Evolutionary conservation across 179 eudicot species (phyloP), one percentile per base, ranked within the genome.

Genomic region (Nepenthes alata): DNA sequence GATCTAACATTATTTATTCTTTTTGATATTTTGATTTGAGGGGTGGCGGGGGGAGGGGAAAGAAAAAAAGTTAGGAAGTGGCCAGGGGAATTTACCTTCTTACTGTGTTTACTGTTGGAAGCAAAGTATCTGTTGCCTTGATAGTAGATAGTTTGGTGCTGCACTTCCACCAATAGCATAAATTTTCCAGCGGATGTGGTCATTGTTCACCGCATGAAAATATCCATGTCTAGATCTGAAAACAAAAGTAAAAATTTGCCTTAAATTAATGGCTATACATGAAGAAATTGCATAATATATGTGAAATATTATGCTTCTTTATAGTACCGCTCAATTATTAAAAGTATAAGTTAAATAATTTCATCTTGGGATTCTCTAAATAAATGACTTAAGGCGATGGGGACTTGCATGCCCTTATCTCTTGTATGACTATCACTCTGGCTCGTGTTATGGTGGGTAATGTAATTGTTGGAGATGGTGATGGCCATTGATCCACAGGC

Each of bases 301-400:
- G 25, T 25, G 25, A 25, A 25, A 25, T 25, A 25, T 25, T 25
- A 25, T 25, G 25, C 1, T 25, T 25, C 25, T 25, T 25, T 25
- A 25, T 25, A 25, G 25, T 0, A 25, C 1, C 25, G 25, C 25
- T 25, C 25, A 25, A 25, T 25, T 25, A 0, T 25, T 25, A 25
- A 25, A 25, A 25, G 25, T 25, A 25, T 25, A 25, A 25, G 25
- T 25, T 25, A 25, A 25, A 25, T 25, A 25, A 25, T 25, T 25
- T 38, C 73, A 79, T 81, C 89, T 81, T 2, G 89, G 89, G 85
- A 83, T 84, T 57, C 90, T 77, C 11, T 84, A 86, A n/a, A 81
- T 69, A 13, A 83, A 68, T 83, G 88, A 61, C 80, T 83, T 16
- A 80, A 83, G 47, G 82, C 86, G 68, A 84, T 62, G 44, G 89